A percentile compares a stretch with the other conserved stretches of the same genome.
Evolutionary conservation across 1,139 yeast genomes (phyloP).

Genomic region (Yamadazyma diospyri): DNA sequence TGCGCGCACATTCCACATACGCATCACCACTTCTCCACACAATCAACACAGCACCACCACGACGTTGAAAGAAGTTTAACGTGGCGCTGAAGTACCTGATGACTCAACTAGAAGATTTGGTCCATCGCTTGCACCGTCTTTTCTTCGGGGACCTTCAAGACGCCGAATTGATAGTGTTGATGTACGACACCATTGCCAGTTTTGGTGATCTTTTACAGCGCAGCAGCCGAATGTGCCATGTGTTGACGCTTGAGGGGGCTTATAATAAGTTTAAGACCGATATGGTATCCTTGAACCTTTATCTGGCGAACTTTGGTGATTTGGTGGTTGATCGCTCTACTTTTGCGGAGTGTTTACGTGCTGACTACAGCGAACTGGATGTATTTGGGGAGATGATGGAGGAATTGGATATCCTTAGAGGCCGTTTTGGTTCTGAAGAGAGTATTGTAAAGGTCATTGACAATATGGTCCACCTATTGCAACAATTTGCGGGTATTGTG

Average conservation of each 20-base stretch:
- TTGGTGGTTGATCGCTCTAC: no score
- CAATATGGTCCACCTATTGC: slow-evolving; percentile 2
- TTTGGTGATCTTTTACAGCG: slow-evolving; percentile 1
- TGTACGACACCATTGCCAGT: slow-evolving; percentile 4
- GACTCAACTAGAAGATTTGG: not conserved
- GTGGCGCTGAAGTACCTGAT: not conserved
- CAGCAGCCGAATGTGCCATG: not conserved
- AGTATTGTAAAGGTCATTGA: not conserved
- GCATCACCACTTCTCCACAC: no score
- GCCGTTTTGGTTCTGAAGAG: not conserved
- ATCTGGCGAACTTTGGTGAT: slow-evolving; percentile 1
- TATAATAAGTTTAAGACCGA: slow-evolving; percentile 10
- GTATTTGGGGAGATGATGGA: not conserved
- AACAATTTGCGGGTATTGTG: slow-evolving; percentile 1
- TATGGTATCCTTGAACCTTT: slow-evolving; percentile 7
- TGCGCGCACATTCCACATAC: no score
- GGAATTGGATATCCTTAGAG: not conserved
- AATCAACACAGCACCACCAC: no score
- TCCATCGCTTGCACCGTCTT: not conserved
- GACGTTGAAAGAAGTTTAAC: not conserved
- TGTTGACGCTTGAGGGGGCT: slow-evolving; percentile 6
- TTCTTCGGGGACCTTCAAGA: not conserved
- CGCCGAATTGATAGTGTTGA: slow-evolving; percentile 4
- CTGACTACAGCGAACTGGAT: no score
- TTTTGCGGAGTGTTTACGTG: no score